Base-by-base conservation (phyloP, 148 eudicot species). In the Beta vulgaris region DNA sequence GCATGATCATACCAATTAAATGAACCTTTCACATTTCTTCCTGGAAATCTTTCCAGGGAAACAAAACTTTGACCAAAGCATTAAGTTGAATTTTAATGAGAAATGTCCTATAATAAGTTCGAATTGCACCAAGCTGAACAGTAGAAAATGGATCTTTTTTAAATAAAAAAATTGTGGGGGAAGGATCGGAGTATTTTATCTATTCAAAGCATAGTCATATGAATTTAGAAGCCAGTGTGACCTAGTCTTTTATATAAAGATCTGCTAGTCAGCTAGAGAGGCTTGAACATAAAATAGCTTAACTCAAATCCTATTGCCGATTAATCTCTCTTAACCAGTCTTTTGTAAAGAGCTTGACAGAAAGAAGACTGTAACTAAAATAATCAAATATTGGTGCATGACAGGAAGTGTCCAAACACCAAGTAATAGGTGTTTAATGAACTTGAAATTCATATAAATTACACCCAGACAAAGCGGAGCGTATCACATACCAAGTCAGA, bases 401-500 rank as follows among this genome's bases (percentile, higher is more conserved):
- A 28, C 62, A 58, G 62, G 15, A 26, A 25, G 2, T 58, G 19
- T n/a, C 16, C 19, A 66, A 25, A 2, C 12, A 42, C 29, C 54
- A 35, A 9, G 18, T 14, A n/a, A 13, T 28, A 43, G 23, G 8
- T n/a, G n/a, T n/a, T n/a, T n/a, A n/a, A n/a, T n/a, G n/a, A n/a
- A n/a, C n/a, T n/a, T n/a, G n/a, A n/a, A n/a, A n/a, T n/a, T n/a
- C n/a, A n/a, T n/a, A n/a, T n/a, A n/a, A n/a, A n/a, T n/a, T n/a
- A n/a, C n/a, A n/a, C n/a, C n/a, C n/a, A n/a, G n/a, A n/a, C n/a
- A n/a, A n/a, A n/a, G n/a, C n/a, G n/a, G n/a, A n/a, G 14, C 14
- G 70, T 12, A 68, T 71, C 31, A 72, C 91, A 40, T 85, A 92
- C 97, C 94, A 92, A 77, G 86, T 92, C 97, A 71, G 97, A 86